A percentile compares a stretch with the other conserved stretches of the same genome.
These are phyloP conservation scores for Aegilops longissima DNA, from an alignment of 176 grass and related monocot genomes.

Conservation along the genomic window DNA sequence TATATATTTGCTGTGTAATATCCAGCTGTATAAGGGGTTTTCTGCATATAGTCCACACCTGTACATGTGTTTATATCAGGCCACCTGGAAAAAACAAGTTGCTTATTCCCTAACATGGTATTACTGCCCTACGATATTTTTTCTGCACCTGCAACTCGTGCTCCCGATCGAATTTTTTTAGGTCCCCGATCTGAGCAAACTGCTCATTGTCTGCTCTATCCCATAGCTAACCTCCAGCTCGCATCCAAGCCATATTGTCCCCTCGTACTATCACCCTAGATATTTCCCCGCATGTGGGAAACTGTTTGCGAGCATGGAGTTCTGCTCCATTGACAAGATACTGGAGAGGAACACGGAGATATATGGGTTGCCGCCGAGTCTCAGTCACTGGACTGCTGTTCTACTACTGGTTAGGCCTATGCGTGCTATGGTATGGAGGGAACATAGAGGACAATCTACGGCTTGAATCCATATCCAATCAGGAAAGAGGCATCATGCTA, in stretches of 20 bases:
- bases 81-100: no score
- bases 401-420: background rate
- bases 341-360: background rate
- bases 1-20: background rate
- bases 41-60: background rate
- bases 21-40: background rate
- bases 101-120: background rate
- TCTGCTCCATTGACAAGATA: background rate
- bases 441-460: background rate
- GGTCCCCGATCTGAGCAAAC: background rate
- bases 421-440: background rate
- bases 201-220: background rate
- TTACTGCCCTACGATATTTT: background rate
- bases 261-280: background rate
- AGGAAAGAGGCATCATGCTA: background rate
- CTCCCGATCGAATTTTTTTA: background rate
- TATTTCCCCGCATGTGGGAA: background rate
- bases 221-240: background rate
- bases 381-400: background rate
- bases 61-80: background rate
- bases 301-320: background rate
- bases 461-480: background rate
- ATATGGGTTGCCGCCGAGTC: background rate
- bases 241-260: background rate
- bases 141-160: background rate